These are phyloP conservation scores for Clavariopsis aquatica DNA, from an alignment of 495 filamentous ascomycete species.

Conservation along the genomic window DNA sequence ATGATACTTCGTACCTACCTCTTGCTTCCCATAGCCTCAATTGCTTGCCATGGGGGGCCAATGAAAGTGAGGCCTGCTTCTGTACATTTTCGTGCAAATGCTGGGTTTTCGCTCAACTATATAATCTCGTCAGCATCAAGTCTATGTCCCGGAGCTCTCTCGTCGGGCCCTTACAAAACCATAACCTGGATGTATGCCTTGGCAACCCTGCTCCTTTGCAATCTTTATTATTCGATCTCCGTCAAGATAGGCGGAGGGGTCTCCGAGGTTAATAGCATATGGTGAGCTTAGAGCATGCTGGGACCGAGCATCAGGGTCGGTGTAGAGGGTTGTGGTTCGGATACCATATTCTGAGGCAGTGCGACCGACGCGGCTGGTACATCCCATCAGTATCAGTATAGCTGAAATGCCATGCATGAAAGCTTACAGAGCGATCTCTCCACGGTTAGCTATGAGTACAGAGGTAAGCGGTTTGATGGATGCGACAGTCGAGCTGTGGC, in stretches of 20 bases:
- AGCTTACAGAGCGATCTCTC: conserved; percentile 84
- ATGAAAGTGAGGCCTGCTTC: conserved; percentile 94
- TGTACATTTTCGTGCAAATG: conserved; percentile 83
- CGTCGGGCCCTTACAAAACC: conserved; percentile 68
- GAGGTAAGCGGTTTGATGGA: conserved; percentile 65
- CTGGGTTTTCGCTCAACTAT: conserved; percentile 82
- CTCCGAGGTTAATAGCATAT: conserved; percentile 77
- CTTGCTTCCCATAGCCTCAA: conserved; percentile 98
- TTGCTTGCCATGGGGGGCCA: conserved; percentile 86
- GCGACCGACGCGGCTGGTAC: conserved; percentile 69
- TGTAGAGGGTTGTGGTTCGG: conserved; percentile 91
- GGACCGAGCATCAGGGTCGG: conserved; percentile 80
- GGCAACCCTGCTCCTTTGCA: conserved; percentile 80
- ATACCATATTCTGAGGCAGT: conserved; percentile 89
- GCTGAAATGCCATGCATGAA: background rate
- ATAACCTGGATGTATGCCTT: conserved; percentile 94
- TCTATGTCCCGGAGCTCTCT: background rate
- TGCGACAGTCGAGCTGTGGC: conserved; percentile 25
- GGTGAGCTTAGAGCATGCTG: conserved; percentile 88
- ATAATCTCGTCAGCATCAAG: background rate
- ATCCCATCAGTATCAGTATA: conserved; percentile 6
- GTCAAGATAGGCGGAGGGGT: conserved; percentile 83
- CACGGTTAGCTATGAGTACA: conserved; percentile 92
- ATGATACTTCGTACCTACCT: conserved; percentile 50
- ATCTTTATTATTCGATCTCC: conserved; percentile 86